Base-by-base conservation (phyloP, 768 basidiomycete genomes). In the Boletus sensibilis region DNA sequence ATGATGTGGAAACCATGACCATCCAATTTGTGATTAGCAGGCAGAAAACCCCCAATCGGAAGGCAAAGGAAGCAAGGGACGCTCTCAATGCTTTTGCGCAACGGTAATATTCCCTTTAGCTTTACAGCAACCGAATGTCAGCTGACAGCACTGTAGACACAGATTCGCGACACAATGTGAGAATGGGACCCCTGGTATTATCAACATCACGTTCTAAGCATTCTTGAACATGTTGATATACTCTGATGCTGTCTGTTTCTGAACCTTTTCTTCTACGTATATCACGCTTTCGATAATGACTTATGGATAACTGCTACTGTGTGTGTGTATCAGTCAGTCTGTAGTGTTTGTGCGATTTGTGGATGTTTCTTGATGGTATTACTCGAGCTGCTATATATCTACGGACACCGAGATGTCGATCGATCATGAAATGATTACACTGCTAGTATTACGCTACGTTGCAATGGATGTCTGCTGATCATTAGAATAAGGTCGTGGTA, bases 191-290 rank as follows among this genome's bases (percentile, higher is more conserved):
- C 53, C 59, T 29, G 61, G 61, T n/a, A 50, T 55, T 21, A 13
- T 63, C 57, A 54, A 59, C 13, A 49, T 73, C 35, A 66, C 54
- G 5, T 67, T 67, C 54, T 67, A 55, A 57, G 5, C 23, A 34
- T 56, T 56, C 49, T n/a, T 54, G 48, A 33, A 57, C 11, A 33
- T 38, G 29, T 25, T 34, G n/a, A 25, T 40, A 23, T 34, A 25
- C 13, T 41, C 38, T 50, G 13, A 18, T 21, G 13, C 39, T 44
- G 44, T 55, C 10, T 1, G 29, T 48, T 45, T 56, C 18, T 53
- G 49, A 50, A 55, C 16, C 9, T 35, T 33, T 34, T 42, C 40
- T 18, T 53, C 42, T 33, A 48, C 44, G 14, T 25, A 40, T 39
- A 53, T 40, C 47, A 41, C 8, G 41, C 20, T 42, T 48, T 50